Conservation (phyloP, 2,329 filamentous ascomycete species). For the Diaporthe citri region DNA sequence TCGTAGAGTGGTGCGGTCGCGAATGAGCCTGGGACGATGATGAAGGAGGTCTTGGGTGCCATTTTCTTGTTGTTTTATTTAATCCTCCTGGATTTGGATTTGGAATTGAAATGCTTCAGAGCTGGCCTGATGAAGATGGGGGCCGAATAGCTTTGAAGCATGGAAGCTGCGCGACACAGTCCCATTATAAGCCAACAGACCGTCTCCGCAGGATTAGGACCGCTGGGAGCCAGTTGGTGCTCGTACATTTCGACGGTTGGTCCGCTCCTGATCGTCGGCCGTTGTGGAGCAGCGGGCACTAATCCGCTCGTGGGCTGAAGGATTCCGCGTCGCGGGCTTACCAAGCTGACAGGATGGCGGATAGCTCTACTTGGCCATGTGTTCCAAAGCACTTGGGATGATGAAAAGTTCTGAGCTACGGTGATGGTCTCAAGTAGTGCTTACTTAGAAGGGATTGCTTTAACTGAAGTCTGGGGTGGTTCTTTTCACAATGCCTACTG, state of each 20-base stretch:
- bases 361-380: not conserved
- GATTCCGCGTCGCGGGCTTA: slow-evolving; percentile 5
- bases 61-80: not conserved
- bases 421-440: not conserved
- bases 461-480: too few relatives aligned
- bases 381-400: not conserved
- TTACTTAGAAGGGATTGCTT: not conserved
- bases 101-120: not conserved
- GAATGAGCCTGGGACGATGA: slow-evolving; percentile 40
- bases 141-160: too few relatives aligned
- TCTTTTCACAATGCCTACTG: too few relatives aligned
- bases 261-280: not conserved
- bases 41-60: slow-evolving; percentile 10
- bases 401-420: not conserved
- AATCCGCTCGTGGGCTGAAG: not conserved
- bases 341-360: not conserved
- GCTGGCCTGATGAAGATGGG: not conserved
- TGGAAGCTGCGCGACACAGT: too few relatives aligned
- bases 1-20: slow-evolving; percentile 26
- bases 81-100: not conserved
- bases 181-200: not conserved
- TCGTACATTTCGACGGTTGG: not conserved
- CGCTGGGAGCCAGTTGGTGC: not conserved
- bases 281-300: not conserved
- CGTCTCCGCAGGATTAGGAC: not conserved